Evolutionary conservation across 257 asterid species (phyloP).

Genomic region (Fraxinus quadrangulata): DNA sequence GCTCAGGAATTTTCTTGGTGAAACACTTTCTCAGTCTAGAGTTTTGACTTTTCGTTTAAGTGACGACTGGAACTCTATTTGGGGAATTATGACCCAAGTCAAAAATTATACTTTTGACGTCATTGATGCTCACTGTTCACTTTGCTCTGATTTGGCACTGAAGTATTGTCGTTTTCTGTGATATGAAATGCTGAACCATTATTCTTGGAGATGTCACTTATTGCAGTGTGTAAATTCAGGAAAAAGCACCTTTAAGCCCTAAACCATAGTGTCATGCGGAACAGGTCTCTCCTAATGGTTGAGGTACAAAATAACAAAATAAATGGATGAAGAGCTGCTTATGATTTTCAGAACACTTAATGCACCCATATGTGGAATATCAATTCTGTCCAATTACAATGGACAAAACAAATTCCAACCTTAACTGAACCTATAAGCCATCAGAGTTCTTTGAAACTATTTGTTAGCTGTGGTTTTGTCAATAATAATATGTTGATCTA

Average conservation of each 20-base stretch:
- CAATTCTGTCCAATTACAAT: background rate
- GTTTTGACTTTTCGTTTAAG: background rate
- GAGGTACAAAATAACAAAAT: background rate
- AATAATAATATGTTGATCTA: background rate
- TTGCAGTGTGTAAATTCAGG: background rate
- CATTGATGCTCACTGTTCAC: background rate
- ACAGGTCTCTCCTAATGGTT: background rate
- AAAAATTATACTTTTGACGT: background rate
- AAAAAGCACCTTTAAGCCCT: background rate
- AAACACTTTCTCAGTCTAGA: background rate
- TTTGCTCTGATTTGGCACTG: background rate
- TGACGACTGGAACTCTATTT: background rate
- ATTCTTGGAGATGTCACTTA: background rate
- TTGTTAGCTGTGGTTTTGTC: background rate
- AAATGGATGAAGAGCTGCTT: background rate
- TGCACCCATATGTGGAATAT: background rate
- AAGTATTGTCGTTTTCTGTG: background rate
- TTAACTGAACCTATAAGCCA: background rate
- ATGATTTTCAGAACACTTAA: background rate
- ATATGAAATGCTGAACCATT: background rate
- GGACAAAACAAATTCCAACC: background rate
- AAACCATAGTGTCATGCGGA: background rate
- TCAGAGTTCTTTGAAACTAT: background rate
- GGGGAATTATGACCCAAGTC: background rate
- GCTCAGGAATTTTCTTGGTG: background rate